A percentile compares a stretch with the other conserved stretches of the same genome.
These are phyloP conservation scores for Erodium maritimum DNA, from an alignment of 345 rosid genomes.

Conservation along the genomic window DNA sequence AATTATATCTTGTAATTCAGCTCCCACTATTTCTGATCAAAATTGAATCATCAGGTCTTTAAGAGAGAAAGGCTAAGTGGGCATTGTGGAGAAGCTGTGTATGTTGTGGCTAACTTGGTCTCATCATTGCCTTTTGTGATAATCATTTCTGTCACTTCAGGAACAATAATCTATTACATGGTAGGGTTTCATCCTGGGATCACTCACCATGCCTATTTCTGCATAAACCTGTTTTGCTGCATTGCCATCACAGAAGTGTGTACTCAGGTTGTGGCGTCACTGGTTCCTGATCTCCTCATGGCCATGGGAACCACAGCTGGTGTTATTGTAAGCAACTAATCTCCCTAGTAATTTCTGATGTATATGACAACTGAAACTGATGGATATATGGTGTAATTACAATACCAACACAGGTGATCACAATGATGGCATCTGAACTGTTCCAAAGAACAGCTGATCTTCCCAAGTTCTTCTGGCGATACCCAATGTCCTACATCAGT, in stretches of 20 bases:
- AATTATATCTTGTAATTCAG: too few relatives aligned
- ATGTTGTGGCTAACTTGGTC: constrained; percentile 76
- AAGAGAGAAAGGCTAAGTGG: constrained; percentile 95
- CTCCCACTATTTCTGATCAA: not conserved
- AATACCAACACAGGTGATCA: constrained; percentile 8
- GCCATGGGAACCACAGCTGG: too few relatives aligned
- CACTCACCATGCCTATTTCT: too few relatives aligned
- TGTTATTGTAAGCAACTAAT: too few relatives aligned
- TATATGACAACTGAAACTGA: not conserved
- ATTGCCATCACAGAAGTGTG: too few relatives aligned
- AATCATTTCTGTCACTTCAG: constrained; percentile 66
- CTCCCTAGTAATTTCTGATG: too few relatives aligned
- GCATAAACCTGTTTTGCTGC: too few relatives aligned
- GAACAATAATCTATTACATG: constrained; percentile 68
- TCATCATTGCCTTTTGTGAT: constrained; percentile 80
- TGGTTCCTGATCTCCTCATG: too few relatives aligned
- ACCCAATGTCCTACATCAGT: constrained; percentile 15
- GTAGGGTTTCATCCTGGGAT: too few relatives aligned
- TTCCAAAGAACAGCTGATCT: constrained; percentile 10
- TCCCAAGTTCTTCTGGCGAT: constrained; percentile 15
- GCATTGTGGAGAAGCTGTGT: constrained; percentile 81
- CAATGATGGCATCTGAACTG: constrained; percentile 16
- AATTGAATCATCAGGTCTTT: constrained; percentile 45
- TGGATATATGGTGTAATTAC: constrained; percentile 5
- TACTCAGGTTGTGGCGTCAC: too few relatives aligned